phyloP scores from a whole-genome alignment of 2,329 filamentous ascomycete genomes.

The Cordyceps tenuipes region DNA sequence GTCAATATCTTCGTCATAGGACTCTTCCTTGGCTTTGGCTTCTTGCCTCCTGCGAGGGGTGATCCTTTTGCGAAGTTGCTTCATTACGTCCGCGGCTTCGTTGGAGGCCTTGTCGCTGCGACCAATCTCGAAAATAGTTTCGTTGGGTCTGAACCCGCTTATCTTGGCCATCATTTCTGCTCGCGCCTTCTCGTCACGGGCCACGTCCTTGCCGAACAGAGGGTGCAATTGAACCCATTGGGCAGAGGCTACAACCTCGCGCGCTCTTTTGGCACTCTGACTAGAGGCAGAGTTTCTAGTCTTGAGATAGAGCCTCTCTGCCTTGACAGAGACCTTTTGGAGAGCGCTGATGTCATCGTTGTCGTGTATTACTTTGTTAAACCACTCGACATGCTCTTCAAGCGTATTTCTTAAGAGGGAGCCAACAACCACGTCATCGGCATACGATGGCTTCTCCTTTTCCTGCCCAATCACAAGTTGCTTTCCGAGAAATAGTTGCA shows the following conservation, averaged over 20 bases:
- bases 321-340: slow-evolving; percentile 69
- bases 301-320: slow-evolving; percentile 84
- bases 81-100: slow-evolving; percentile 69
- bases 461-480: slow-evolving; percentile 69
- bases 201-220: slow-evolving; percentile 65
- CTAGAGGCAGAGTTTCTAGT: slow-evolving; percentile 84
- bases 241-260: slow-evolving; percentile 62
- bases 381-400: slow-evolving; percentile 72
- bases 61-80: slow-evolving; percentile 60
- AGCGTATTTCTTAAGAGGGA: slow-evolving; percentile 63
- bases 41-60: slow-evolving; percentile 43
- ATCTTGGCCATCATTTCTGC: slow-evolving; percentile 84
- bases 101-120: slow-evolving; percentile 56
- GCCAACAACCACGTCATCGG: slow-evolving; percentile 78
- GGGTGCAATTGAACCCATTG: slow-evolving; percentile 69
- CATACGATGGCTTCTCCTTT: slow-evolving; percentile 56
- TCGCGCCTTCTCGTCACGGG: slow-evolving; percentile 60
- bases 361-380: slow-evolving; percentile 68
- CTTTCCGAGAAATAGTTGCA: slow-evolving; percentile 90
- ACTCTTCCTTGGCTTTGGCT: slow-evolving; percentile 34
- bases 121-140: slow-evolving; percentile 95
- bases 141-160: slow-evolving; percentile 77
- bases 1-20: slow-evolving; percentile 20
- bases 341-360: slow-evolving; percentile 65
- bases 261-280: slow-evolving; percentile 82